Evolutionary conservation across 2,329 filamentous ascomycete genomes (phyloP).

Genomic region (Microsporum audouinii): DNA sequence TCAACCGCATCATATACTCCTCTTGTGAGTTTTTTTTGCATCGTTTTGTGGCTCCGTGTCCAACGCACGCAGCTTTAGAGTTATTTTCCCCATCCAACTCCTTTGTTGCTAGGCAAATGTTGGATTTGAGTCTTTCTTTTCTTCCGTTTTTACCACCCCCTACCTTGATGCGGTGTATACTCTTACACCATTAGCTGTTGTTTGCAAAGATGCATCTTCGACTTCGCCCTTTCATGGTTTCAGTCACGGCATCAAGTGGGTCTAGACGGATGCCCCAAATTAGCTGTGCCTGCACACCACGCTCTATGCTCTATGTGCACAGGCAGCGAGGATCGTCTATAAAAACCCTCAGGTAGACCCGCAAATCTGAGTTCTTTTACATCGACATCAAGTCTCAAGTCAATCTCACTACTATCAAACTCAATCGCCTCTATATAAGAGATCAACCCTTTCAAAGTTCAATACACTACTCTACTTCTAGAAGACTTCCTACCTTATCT

Average conservation of each 20-base stretch:
- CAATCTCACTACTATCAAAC: slow-evolving; percentile 4
- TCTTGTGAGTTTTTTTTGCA: slow-evolving; percentile 1
- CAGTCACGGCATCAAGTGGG: slow-evolving; percentile 2
- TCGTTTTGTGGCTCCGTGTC: neutral
- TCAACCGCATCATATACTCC: neutral
- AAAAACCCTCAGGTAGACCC: slow-evolving; percentile 3
- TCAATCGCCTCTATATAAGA: slow-evolving; percentile 1
- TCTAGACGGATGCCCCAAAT: neutral
- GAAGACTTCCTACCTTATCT: neutral
- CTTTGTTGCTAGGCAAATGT: neutral
- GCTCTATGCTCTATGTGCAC: slow-evolving; percentile 1
- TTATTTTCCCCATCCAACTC: neutral
- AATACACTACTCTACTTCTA: neutral
- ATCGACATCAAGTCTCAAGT: neutral
- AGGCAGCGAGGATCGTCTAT: slow-evolving; percentile 2
- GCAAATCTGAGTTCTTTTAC: slow-evolving; percentile 5
- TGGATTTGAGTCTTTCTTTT: neutral
- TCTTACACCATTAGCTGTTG: slow-evolving; percentile 2
- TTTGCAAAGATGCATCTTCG: neutral
- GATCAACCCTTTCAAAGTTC: neutral
- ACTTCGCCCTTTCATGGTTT: slow-evolving; percentile 4
- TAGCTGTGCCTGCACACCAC: slow-evolving; percentile 2
- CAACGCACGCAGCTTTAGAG: neutral
- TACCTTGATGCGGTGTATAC: neutral
- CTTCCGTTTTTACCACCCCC: neutral